Evolutionary conservation across 495 filamentous ascomycete genomes (phyloP), one percentile per base, ranked within the genome.

Genomic region (Aspergillus panamensis): DNA sequence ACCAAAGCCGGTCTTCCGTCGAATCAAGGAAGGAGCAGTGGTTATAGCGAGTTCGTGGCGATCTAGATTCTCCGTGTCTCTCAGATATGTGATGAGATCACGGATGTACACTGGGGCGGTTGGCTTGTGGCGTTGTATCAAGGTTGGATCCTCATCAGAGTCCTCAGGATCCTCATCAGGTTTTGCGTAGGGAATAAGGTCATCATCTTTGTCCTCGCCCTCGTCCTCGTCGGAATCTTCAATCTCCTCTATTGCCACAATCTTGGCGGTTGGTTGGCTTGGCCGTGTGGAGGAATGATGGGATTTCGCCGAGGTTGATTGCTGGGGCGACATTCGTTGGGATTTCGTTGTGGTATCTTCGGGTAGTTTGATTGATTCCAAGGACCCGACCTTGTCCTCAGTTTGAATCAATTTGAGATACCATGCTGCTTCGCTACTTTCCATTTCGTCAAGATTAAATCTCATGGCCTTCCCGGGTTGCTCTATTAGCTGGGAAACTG

Each of bases 121-220:
- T 39, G 89, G 87, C 61, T 92, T 96, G 67, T 90, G 83, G 37
- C 92, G 82, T 51, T 86, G 84, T 40, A 97, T 78, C 33, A 95
- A 72, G 0, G 91, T 96, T 13, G 95, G 85, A 66, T 99, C 95
- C 25, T 96, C 93, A 53, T 96, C 91, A 0, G 87, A 89, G 69
- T 97, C 95, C 56, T 91, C 88, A 3, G 82, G 78, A 64, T 99
- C 95, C n/a, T 89, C 92, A 67, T 96, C 94, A 0, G 92, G 92
- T 66, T 96, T 96, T 30, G 82, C 85, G 66, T 97, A 97, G 4
- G 90, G 86, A 10, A 84, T 77, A 0, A 97, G 74, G 56, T 90
- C 90, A 9, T 90, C 86, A 51, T 91, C 84, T 55, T 91, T 86
- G 2, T 73, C 77, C 5, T 91, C 86, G 2, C 72, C 76, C 5